Evolutionary conservation across 2,329 filamentous ascomycete species (phyloP).

Genomic region (Arthroderma sp.): DNA sequence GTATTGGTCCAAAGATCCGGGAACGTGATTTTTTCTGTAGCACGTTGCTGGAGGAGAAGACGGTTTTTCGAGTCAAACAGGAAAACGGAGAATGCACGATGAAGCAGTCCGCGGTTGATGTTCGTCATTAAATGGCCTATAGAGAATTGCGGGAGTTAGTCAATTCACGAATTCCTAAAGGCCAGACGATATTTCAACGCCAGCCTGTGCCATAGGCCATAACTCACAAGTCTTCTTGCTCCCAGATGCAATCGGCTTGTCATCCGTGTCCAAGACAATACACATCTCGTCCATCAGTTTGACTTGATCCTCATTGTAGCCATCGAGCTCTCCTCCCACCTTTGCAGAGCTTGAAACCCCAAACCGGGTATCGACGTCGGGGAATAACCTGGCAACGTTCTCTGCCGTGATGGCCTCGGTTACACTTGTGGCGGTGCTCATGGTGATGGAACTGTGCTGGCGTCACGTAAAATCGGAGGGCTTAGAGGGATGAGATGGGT

Average conservation of each 20-base stretch:
- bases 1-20: constrained; percentile 99
- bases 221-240: constrained; percentile 89
- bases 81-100: constrained; percentile 96
- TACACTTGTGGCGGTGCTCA: constrained; percentile 39
- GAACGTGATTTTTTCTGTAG: constrained; percentile 95
- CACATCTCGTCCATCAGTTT: constrained; percentile 97
- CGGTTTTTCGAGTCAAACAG: constrained; percentile 91
- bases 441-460: constrained; percentile 23
- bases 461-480: neutral
- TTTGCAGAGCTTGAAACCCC: constrained; percentile 37
- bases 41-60: constrained; percentile 87
- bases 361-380: constrained; percentile 57
- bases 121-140: constrained; percentile 96
- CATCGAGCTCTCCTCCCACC: constrained; percentile 61
- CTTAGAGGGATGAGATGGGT: neutral
- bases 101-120: constrained; percentile 88
- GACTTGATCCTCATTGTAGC: constrained; percentile 96
- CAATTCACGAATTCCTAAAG: neutral
- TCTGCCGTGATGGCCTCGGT: constrained; percentile 64
- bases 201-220: neutral
- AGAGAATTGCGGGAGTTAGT: neutral
- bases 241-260: constrained; percentile 83
- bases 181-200: neutral
- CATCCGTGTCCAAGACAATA: constrained; percentile 88
- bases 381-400: constrained; percentile 77